Evolutionary conservation across 1,139 yeast species (phyloP).

Genomic region (Zygoascus meyerae): DNA sequence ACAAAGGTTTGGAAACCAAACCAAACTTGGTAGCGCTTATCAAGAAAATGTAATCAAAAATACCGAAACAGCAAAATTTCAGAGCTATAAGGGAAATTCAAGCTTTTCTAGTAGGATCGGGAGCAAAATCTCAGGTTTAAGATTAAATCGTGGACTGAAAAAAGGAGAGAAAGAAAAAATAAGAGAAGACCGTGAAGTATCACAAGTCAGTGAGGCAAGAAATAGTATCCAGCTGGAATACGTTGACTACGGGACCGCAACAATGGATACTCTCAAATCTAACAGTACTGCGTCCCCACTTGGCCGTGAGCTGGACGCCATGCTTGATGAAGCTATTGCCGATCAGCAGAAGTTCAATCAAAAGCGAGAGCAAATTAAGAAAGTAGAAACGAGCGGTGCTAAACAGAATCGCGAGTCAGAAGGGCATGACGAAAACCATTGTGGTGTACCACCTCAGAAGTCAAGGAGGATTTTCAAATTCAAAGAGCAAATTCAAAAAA

Average conservation of each 20-base stretch:
- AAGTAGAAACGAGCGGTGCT: background rate
- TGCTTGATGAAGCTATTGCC: constrained; percentile 4
- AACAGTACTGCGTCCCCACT: too few species aligned
- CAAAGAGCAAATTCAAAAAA: constrained; percentile 3
- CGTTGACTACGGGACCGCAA: constrained; percentile 2
- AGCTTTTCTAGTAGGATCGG: too few species aligned
- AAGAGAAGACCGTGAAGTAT: too few species aligned
- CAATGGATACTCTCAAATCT: too few species aligned
- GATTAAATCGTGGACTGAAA: too few species aligned
- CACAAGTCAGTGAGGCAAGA: background rate
- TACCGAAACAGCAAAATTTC: too few species aligned
- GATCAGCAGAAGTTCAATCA: background rate
- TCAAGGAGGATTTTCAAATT: background rate
- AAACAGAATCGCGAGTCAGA: background rate
- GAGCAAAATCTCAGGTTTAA: too few species aligned
- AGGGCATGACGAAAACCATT: background rate
- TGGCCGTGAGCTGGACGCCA: background rate
- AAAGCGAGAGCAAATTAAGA: background rate
- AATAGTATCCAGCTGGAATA: constrained; percentile 2
- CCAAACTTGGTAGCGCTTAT: too few species aligned
- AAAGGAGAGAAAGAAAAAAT: too few species aligned
- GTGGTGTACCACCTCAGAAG: background rate
- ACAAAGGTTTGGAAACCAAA: too few species aligned
- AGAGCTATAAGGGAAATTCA: too few species aligned
- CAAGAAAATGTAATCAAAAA: too few species aligned